Percentiles rank a stretch among this genome's conserved stretches.
Conservation (phyloP, 1,139 yeast genomes). For the Nakaseomyces delphensis region DNA sequence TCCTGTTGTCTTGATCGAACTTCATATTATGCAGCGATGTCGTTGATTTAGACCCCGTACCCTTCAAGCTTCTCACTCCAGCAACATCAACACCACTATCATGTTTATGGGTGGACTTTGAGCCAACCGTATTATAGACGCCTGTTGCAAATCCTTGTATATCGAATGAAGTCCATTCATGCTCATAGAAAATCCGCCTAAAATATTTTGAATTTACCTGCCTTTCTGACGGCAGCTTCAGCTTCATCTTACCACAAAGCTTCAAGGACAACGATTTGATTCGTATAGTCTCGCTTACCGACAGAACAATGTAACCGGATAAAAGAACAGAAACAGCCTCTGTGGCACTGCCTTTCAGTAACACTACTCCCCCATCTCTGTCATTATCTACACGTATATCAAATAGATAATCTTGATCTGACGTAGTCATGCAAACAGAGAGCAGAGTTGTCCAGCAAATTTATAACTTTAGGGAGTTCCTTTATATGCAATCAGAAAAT, state of each 20-base stretch:
- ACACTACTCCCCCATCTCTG: constrained; percentile 62
- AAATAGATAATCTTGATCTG: constrained; percentile 8
- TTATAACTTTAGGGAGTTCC: too few species aligned
- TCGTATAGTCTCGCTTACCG: constrained; percentile 60
- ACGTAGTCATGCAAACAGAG: constrained; percentile 3
- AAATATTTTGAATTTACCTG: constrained; percentile 31
- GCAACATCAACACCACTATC: constrained; percentile 6
- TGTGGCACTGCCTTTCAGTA: constrained; percentile 61
- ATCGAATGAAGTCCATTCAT: constrained; percentile 41
- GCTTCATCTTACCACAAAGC: constrained; percentile 50
- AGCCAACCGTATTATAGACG: constrained; percentile 1
- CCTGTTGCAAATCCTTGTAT: constrained; percentile 3
- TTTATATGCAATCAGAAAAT: too few species aligned
- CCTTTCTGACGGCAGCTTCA: constrained; percentile 50
- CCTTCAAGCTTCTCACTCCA: constrained; percentile 6
- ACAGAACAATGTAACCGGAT: constrained; percentile 62
- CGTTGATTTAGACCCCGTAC: constrained; percentile 23
- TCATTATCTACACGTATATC: constrained; percentile 34
- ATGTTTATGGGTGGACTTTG: not conserved
- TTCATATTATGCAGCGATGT: constrained; percentile 13
- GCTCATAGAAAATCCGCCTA: constrained; percentile 57
- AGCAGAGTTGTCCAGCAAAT: too few species aligned
- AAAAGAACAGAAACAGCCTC: constrained; percentile 70
- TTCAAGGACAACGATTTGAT: constrained; percentile 52
- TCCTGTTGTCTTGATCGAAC: not conserved